Conservation (phyloP, 768 basidiomycete genomes). For the Mycena alexandri region DNA sequence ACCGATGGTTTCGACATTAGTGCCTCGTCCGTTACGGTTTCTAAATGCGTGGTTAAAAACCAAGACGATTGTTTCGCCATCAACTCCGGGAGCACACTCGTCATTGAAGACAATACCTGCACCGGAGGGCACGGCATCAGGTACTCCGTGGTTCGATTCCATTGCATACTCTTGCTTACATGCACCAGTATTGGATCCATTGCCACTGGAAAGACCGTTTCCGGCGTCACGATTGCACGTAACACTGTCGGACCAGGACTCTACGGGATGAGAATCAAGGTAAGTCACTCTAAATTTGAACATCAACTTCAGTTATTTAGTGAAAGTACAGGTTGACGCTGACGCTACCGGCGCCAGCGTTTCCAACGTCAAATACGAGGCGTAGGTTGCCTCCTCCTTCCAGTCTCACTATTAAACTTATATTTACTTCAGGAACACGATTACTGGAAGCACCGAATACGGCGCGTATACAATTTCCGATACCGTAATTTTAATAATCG, state of each 20-base stretch:
- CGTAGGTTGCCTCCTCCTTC: not conserved
- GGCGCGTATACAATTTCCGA: conserved; percentile 30
- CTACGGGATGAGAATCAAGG: conserved; percentile 40
- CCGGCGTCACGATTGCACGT: conserved; percentile 48
- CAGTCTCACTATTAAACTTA: not conserved
- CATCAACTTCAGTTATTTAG: too few species aligned
- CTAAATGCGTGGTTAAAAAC: conserved; percentile 30
- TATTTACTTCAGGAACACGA: conserved; percentile 21
- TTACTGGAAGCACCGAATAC: conserved; percentile 32
- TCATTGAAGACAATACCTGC: conserved; percentile 55
- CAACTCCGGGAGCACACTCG: conserved; percentile 39
- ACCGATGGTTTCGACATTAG: conserved; percentile 41
- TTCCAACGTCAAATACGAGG: conserved; percentile 24
- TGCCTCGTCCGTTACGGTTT: conserved; percentile 32
- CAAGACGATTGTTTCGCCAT: conserved; percentile 39
- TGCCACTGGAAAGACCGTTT: conserved; percentile 49
- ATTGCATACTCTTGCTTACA: too few species aligned
- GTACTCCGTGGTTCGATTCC: too few species aligned
- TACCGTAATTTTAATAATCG: not conserved
- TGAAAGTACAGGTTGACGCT: conserved; percentile 27
- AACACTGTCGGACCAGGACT: conserved; percentile 53
- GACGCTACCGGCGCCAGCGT: conserved; percentile 33
- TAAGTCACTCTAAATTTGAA: not conserved
- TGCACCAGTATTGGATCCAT: conserved; percentile 55
- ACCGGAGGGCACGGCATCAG: conserved; percentile 63